Percentiles rank a stretch among this genome's conserved stretches.
Evolutionary conservation across 139 green algal genomes (phyloP).

Genomic region (Nannochloris sp.): DNA sequence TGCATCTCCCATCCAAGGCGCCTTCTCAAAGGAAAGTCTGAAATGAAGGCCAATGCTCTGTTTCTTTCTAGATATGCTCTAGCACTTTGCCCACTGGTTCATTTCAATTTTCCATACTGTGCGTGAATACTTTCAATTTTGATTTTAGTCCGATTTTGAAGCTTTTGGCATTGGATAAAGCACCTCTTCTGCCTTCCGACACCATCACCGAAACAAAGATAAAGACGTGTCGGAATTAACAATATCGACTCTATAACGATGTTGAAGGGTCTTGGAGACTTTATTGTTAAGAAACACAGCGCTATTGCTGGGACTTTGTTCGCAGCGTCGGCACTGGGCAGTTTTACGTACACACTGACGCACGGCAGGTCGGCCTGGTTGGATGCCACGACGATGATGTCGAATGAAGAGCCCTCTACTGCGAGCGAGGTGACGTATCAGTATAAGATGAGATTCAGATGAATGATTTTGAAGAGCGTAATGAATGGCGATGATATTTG

Average conservation of each 20-base stretch:
- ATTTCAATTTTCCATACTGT: too few relatives aligned
- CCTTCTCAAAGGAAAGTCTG: neutral
- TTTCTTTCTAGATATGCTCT: too few relatives aligned
- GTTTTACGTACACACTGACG: slow-evolving; percentile 4
- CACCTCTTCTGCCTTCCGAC: neutral
- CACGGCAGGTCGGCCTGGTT: slow-evolving; percentile 9
- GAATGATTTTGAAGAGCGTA: neutral
- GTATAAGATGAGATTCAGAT: slow-evolving; percentile 9
- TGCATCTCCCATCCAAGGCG: neutral
- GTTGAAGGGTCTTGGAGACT: neutral
- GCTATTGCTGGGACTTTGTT: slow-evolving; percentile 10
- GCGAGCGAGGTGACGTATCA: neutral
- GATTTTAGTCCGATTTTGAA: too few relatives aligned
- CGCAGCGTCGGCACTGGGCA: neutral
- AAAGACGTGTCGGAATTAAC: neutral
- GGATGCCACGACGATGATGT: slow-evolving; percentile 4
- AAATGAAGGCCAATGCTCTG: too few relatives aligned
- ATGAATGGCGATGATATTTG: neutral
- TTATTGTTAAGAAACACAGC: neutral
- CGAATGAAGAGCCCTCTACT: neutral
- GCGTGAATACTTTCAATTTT: too few relatives aligned
- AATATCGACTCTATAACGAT: neutral
- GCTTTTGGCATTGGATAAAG: too few relatives aligned
- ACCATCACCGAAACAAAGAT: neutral
- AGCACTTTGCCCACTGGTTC: too few relatives aligned